Conservation (phyloP, 2,329 filamentous ascomycete species). For the Monilinia aucupariae region DNA sequence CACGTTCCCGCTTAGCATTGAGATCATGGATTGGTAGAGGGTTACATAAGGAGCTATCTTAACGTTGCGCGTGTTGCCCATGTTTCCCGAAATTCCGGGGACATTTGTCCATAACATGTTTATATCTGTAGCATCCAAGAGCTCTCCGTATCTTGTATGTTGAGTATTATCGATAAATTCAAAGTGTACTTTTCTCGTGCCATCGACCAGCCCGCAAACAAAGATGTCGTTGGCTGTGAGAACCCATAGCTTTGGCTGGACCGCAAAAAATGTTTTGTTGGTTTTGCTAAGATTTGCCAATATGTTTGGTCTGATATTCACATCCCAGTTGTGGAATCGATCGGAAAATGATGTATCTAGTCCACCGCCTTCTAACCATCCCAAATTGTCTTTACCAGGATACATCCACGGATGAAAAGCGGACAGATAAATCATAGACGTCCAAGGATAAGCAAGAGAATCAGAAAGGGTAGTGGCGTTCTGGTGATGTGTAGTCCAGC, state of each 20-base stretch:
- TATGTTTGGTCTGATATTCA: background rate
- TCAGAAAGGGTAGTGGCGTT: background rate
- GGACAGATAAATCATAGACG: background rate
- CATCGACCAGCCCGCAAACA: background rate
- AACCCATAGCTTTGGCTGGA: background rate
- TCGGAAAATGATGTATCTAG: background rate
- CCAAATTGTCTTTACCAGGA: background rate
- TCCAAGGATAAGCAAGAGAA: background rate
- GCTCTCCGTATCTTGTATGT: background rate
- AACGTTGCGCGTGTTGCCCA: background rate
- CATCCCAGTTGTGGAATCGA: background rate
- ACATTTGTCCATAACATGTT: background rate
- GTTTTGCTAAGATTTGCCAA: background rate
- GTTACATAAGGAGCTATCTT: background rate
- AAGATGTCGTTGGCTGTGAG: background rate
- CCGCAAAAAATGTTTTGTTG: background rate
- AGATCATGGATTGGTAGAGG: too few species aligned
- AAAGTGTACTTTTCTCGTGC: background rate
- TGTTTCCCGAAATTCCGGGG: background rate
- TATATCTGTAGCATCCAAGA: background rate
- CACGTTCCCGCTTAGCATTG: too few species aligned
- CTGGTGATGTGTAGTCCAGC: background rate
- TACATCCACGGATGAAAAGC: background rate
- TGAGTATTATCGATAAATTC: background rate
- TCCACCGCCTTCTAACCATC: background rate